Evolutionary conservation across 768 basidiomycete genomes (phyloP), one percentile per base, ranked within the genome.

Genomic region (Russula earlei): DNA sequence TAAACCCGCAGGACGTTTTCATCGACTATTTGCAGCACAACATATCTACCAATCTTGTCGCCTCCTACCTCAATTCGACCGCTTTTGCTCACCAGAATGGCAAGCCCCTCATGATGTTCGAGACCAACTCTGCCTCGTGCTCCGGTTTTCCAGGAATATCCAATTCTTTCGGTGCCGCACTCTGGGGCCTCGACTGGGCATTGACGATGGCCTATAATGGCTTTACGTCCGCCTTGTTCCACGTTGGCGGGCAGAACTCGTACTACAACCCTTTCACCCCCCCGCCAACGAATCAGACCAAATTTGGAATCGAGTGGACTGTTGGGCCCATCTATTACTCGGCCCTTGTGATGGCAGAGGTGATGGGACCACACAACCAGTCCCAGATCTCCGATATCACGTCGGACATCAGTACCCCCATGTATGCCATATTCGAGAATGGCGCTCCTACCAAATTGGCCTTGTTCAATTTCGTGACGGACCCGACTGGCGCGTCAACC

Each of bases 321-420:
- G 74, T 86, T 29, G 86, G 85, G 4, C 77, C 85, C 0, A 69
- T 84, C 45, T 89, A 85, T 70, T 91, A 91, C 69, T 76, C 88
- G 0, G 75, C 82, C 1, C 69, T 93, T 24, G 75, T 83, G 58
- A 72, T 85, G 42, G 78, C 87, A 0, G 90, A 91, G 66, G 73
- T 76, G 2, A 71, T 91, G 31, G 87, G 87, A 9, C 72, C 75
- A 43, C 76, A 77, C 38, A 82, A 83, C 66, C 69, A 66, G 2
- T 80, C 85, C 3, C 85, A 80, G 55, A 72, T 91, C 29, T 70
- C 85, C 33, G 89, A 91, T 66, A 74, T 87, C 34, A 74, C 75
- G 41, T 78, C 41, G 10, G 41, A 54, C 9, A 40, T 19, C 19
- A 78, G 71, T 61, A 85, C 84, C 3, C 84, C 88, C 54, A 74